Base-by-base conservation (phyloP, 345 rosid genomes). In the Citrus inodora region DNA sequence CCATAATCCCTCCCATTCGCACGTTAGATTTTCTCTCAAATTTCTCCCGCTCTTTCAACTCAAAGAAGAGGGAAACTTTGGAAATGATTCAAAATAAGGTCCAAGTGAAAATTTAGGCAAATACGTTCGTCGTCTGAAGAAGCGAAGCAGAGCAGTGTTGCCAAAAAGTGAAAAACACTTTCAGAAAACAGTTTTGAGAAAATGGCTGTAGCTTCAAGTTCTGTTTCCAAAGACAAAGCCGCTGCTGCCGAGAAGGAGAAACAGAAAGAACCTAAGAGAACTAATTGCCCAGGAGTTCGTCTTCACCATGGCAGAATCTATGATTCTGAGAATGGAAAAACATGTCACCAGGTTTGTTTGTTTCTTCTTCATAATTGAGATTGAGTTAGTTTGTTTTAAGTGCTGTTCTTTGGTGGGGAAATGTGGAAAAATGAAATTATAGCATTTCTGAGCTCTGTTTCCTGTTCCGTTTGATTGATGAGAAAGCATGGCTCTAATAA, bases 311-410 rank as follows among this genome's bases (percentile, higher is more conserved):
- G 89, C 58, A 82, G 89, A 70, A 86, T 88, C 55, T 89, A 87
- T 28, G 92, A 92, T 82, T 84, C 94, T 16, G 80, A 83, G 25
- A 86, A 86, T 21, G 92, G 96, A n/a, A 91, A 87, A 79, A 89
- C 89, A 8, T 92, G 97, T 80, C 97, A 94, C 68, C 96, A 92
- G 89, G 98, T 93, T 59, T 40, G 10, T 7, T 0, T 51, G 11
- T 69, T 40, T 35, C 38, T 71, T 51, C 69, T 65, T 33, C 16
- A 7, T 10, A 46, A 11, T 9, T n/a, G 32, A 66, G 55, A 73
- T 58, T 55, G 25, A 28, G 37, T 27, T 70, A 17, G 56, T 53
- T 53, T 27, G 60, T 21, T 56, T 38, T 28, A 6, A 28, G n/a
- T 56, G 21, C 32, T 2, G 8, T 32, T 75, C 59, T 59, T 67